Conservation (phyloP, 2,329 filamentous ascomycete species). For the Fusarium lyarnte region DNA sequence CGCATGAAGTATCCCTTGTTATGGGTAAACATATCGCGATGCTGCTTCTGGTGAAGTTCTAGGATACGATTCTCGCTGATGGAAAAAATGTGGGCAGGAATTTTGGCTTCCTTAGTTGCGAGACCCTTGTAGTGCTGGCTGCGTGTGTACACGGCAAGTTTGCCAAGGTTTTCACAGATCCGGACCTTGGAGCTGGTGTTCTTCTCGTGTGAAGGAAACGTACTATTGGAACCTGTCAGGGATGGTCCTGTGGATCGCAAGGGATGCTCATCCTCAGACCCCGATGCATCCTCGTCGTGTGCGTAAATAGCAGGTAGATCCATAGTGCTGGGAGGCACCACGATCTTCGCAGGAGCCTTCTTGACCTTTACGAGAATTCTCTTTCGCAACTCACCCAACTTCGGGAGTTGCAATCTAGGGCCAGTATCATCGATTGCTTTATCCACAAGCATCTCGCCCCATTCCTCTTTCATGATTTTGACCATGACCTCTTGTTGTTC, state of each 20-base stretch:
- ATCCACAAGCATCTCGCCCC: conserved; percentile 79
- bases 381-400: conserved; percentile 74
- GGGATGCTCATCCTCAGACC: conserved; percentile 56
- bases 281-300: conserved; percentile 53
- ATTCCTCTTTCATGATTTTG: conserved; percentile 90
- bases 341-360: conserved; percentile 57
- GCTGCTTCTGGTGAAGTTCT: conserved; percentile 65
- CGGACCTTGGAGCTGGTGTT: conserved; percentile 63
- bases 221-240: conserved; percentile 17
- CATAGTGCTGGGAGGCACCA: conserved; percentile 45
- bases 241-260: conserved; percentile 23
- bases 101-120: conserved; percentile 68
- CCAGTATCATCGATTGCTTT: conserved; percentile 59
- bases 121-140: conserved; percentile 84
- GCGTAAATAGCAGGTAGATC: conserved; percentile 43
- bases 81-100: conserved; percentile 80
- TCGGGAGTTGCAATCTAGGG: conserved; percentile 68
- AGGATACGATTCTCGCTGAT: conserved; percentile 84
- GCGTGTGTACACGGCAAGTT: conserved; percentile 85
- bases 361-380: conserved; percentile 91
- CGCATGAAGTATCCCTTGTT: conserved; percentile 91
- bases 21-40: conserved; percentile 83
- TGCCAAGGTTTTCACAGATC: conserved; percentile 77
- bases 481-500: conserved; percentile 94
- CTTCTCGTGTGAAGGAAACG: conserved; percentile 33